These are phyloP conservation scores for Mycena sanguinolenta DNA, from an alignment of 768 basidiomycete genomes.

Conservation along the genomic window DNA sequence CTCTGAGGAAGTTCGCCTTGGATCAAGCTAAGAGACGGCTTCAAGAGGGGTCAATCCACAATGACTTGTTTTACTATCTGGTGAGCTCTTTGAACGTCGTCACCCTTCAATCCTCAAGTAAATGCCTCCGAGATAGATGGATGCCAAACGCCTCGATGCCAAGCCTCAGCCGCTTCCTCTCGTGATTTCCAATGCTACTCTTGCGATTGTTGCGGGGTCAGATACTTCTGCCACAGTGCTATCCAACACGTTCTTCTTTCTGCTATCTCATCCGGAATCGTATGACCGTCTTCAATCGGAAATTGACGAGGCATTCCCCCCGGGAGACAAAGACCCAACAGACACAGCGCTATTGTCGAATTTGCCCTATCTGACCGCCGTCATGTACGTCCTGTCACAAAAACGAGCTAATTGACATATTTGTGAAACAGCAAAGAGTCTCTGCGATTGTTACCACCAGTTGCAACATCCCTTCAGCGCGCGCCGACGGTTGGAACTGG, in stretches of 20 bases:
- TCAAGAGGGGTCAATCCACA: background rate
- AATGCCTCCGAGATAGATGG: background rate
- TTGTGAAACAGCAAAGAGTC: constrained; percentile 22
- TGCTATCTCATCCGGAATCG: constrained; percentile 53
- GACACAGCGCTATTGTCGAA: no score
- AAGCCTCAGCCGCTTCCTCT: constrained; percentile 15
- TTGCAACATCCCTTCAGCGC: constrained; percentile 17
- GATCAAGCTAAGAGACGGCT: no score
- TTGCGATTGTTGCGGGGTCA: constrained; percentile 58
- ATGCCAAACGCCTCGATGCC: background rate
- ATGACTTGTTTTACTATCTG: constrained; percentile 31
- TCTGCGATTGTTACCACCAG: constrained; percentile 13
- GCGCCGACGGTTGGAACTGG: constrained; percentile 20
- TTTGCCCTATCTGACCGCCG: no score
- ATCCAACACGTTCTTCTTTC: constrained; percentile 53
- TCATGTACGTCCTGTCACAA: no score
- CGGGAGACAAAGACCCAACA: background rate
- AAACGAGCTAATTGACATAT: no score
- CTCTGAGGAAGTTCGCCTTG: no score
- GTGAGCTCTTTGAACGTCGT: background rate
- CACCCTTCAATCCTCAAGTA: background rate
- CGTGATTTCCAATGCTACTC: constrained; percentile 21
- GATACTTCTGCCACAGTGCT: constrained; percentile 62
- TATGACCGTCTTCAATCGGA: constrained; percentile 56
- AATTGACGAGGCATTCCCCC: constrained; percentile 47